Base-by-base conservation (phyloP, 2,329 filamentous ascomycete species). In the Hypoxylon sp. region DNA sequence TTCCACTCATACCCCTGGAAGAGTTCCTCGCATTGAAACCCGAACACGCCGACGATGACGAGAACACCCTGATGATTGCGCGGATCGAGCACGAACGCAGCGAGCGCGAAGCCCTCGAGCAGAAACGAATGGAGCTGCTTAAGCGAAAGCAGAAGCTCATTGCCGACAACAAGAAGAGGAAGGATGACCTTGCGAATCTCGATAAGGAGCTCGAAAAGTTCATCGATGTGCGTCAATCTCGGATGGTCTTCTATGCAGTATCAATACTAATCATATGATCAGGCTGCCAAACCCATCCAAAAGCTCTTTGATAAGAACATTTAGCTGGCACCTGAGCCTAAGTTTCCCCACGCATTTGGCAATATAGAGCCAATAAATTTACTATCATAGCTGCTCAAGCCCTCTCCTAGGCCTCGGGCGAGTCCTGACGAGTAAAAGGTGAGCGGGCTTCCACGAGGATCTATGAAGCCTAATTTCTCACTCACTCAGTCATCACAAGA, bases 171-270 rank as follows among this genome's bases (percentile, higher is more conserved):
- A 97, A 97, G 82, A 93, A 93, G 81, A 88, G 95, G 72, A 97
- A 97, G 79, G 94, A 98, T 62, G 94, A 98, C 75, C 83, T 99
- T 53, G 94, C 92, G 19, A 97, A 92, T 75, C 83, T 99, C 67
- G 96, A 99, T 75, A 92, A 92, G 76, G 93, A 97, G 79, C 83
- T 98, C 63, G 96, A 98, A 82, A 94, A 93, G 76, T 97, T 97
- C 77, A 95, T 97, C 75, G 93, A 97, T 80, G 92, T 93, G 76
- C 77, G 91, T 82, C 21, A 31, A 31, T 37, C n/a, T 39, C 64
- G 58, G n/a, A 27, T 10, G 4, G 5, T 42, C n/a, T 7, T 24
- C 5, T 21, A 35, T 17, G 58, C 70, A 48, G 73, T 78, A 73
- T 72, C 58, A 21, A 50, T 8, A 60, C 72, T 72, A 31, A 75